A percentile compares a stretch with the other conserved stretches of the same genome.
Evolutionary conservation across 1,284 basidiomycete species (phyloP).

Genomic region (Cryptococcus maquisensis): DNA sequence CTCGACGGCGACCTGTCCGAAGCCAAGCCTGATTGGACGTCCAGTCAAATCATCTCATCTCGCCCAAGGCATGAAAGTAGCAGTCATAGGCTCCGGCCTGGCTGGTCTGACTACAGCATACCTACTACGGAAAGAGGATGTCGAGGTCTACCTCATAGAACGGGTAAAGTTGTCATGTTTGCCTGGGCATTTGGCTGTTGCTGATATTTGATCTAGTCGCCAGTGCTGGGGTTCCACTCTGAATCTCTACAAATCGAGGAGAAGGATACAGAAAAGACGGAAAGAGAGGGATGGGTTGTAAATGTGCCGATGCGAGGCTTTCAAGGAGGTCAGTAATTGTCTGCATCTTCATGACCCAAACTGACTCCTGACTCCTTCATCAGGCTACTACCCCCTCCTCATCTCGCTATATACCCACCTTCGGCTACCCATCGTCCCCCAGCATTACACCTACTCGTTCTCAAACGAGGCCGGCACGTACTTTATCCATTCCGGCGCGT

Average conservation of each 20-base stretch:
- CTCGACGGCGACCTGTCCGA: too few species aligned
- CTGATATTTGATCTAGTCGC: constrained; percentile 16
- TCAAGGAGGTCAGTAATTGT: constrained; percentile 58
- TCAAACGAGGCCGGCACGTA: constrained; percentile 52
- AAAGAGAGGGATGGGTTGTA: constrained; percentile 49
- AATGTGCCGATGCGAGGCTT: constrained; percentile 76
- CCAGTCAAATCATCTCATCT: neutral
- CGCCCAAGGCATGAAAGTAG: constrained; percentile 48
- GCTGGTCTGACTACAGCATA: constrained; percentile 67
- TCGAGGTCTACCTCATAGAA: constrained; percentile 68
- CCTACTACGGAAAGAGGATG: constrained; percentile 52
- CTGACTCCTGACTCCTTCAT: neutral
- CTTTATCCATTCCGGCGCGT: constrained; percentile 63
- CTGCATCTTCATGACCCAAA: neutral
- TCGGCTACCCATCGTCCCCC: constrained; percentile 46
- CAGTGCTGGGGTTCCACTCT: constrained; percentile 38
- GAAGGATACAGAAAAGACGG: constrained; percentile 53
- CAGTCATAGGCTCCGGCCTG: constrained; percentile 64
- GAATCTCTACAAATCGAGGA: constrained; percentile 25
- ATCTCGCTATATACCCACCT: constrained; percentile 61
- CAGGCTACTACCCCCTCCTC: constrained; percentile 67
- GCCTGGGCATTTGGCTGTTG: neutral
- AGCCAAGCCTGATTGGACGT: neutral
- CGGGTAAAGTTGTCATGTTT: constrained; percentile 53
- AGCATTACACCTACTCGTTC: constrained; percentile 68